Evolutionary conservation across 1,139 yeast species (phyloP).

Genomic region (Lodderomyces orthopsilosis): DNA sequence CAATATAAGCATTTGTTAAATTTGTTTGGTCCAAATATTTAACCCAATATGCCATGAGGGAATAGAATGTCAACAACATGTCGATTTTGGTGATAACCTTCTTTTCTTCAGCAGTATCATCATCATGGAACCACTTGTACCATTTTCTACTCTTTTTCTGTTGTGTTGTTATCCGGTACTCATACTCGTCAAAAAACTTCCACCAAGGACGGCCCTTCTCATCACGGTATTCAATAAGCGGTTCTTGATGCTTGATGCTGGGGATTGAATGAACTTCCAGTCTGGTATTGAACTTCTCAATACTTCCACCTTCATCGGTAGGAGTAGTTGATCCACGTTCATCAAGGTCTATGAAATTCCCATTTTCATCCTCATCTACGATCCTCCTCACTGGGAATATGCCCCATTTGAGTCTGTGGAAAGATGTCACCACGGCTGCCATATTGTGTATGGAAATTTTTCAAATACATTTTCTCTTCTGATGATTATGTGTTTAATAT

Average conservation of each 20-base stretch:
- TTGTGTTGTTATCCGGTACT: conserved; percentile 45
- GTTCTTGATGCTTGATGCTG: neutral
- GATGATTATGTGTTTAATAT: too few species aligned
- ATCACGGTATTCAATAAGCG: conserved; percentile 49
- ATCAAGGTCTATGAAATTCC: conserved; percentile 10
- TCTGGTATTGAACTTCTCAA: neutral
- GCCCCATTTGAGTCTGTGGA: conserved; percentile 41
- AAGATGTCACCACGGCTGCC: conserved; percentile 6
- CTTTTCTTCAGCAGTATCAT: conserved; percentile 54
- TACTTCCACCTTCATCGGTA: neutral
- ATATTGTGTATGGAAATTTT: neutral
- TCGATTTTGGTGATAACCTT: conserved; percentile 61
- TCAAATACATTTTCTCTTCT: neutral
- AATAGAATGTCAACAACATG: conserved; percentile 54
- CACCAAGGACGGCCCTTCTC: conserved; percentile 64
- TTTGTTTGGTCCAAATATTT: conserved; percentile 63
- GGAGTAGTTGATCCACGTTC: neutral
- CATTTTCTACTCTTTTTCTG: conserved; percentile 44
- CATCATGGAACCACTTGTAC: conserved; percentile 64
- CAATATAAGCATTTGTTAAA: conserved; percentile 65
- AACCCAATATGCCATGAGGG: conserved; percentile 67
- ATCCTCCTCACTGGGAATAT: conserved; percentile 45
- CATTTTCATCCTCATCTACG: conserved; percentile 31
- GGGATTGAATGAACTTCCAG: neutral
- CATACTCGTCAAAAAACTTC: conserved; percentile 61